Evolutionary conservation across 106 monocot species (phyloP), one percentile per base, ranked within the genome.

Genomic region (Iris macrosiphon): DNA sequence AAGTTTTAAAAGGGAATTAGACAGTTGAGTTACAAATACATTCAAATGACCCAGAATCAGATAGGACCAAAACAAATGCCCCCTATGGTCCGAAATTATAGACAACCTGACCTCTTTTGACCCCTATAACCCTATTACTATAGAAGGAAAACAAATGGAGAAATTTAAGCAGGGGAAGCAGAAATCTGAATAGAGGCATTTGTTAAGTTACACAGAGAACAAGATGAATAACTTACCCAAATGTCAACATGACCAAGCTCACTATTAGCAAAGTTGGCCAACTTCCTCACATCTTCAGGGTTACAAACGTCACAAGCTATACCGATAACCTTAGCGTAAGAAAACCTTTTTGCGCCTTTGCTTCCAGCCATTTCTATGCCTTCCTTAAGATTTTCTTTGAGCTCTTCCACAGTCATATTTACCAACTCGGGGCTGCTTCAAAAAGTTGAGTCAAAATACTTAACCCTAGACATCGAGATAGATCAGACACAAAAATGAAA

Each of bases 161-260:
- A n/a, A n/a, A n/a, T n/a, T n/a, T n/a, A n/a, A n/a, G n/a, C n/a
- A n/a, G n/a, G n/a, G n/a, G n/a, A n/a, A n/a, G n/a, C n/a, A n/a
- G n/a, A n/a, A n/a, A n/a, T n/a, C n/a, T n/a, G n/a, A n/a, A n/a
- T n/a, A n/a, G n/a, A n/a, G n/a, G n/a, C n/a, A n/a, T n/a, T n/a
- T n/a, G n/a, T n/a, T n/a, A n/a, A n/a, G n/a, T n/a, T n/a, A n/a
- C n/a, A n/a, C n/a, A n/a, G n/a, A n/a, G n/a, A n/a, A n/a, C 10
- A 6, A 35, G 10, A 35, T 35, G 4, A 4, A 10, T 35, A 4
- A 35, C 72, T 57, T 74, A 86, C 91, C 91, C 91, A 92, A 67
- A 92, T 92, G 52, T 92, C 86, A 32, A 92, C 63, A 18, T 81
- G 78, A 41, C 91, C 91, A 55, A 92, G 79, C 49, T 92, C 75